Base-by-base conservation (phyloP, 352 stramenopile genomes). In the Phytophthora palmivora region DNA sequence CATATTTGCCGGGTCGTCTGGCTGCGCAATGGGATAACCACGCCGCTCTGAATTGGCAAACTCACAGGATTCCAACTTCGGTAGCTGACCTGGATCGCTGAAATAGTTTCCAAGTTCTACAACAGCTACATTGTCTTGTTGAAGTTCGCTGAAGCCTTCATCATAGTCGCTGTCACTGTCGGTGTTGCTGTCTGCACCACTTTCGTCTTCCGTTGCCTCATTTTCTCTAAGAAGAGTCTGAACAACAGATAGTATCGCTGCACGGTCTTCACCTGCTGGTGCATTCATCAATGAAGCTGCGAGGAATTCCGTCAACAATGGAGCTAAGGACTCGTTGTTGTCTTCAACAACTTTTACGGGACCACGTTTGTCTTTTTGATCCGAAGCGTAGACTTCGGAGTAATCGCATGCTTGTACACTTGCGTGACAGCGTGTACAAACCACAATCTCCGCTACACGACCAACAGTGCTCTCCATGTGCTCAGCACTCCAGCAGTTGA, bases 171-270 rank as follows among this genome's bases (percentile, higher is more conserved):
- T 51, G 12, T 54, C 41, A 18, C 50, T 58, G 14, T 59, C 43
- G 42, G 6, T 12, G 10, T 7, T 34, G 30, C 30, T 34, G 30
- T 14, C 6, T 14, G 5, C 30, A 12, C 43, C 26, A 15, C 34
- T 43, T 32, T 30, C 39, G 16, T 33, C 26, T 11, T 41, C 47
- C 4, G 33, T 36, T 8, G 12, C 7, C 47, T 61, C 48, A 19
- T 49, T 66, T 33, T 69, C 45, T 28, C 11, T 45, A 10, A 70
- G 47, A 16, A 70, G 10, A 18, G 33, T 53, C 1, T 42, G 62
- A 32, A 84, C 74, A n/a, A 86, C 65, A 30, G 43, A 79, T 5
- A 70, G 30, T 11, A 76, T 38, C 0, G 68, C 67, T 8, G 45
- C 39, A 9, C 45, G 70, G 38, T 64, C 45, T 6, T 42, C 37